phyloP scores from a whole-genome alignment of 805 yeast species.

The Candida pseudofarinosa region DNA sequence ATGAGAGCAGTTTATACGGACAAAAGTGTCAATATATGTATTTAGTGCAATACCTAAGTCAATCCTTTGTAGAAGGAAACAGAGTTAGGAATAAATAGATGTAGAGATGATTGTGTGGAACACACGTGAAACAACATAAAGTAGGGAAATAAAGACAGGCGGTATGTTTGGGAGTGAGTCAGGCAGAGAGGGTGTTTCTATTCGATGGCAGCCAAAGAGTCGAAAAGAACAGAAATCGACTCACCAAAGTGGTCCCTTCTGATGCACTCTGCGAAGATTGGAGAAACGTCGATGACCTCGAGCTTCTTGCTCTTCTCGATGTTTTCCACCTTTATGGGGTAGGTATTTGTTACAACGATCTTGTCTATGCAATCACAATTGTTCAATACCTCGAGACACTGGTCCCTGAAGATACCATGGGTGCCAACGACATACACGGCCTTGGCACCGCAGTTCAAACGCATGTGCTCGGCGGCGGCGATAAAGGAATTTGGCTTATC shows the following conservation, averaged over 20 bases:
- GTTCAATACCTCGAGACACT: constrained; percentile 75
- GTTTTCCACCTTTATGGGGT: constrained; percentile 72
- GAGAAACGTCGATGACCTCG: constrained; percentile 86
- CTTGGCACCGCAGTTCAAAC: constrained; percentile 94
- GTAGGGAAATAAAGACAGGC: background rate
- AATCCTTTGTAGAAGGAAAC: background rate
- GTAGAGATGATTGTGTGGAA: background rate
- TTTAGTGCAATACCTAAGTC: background rate
- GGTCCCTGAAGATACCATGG: constrained; percentile 90
- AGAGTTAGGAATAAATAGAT: background rate
- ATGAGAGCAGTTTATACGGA: background rate
- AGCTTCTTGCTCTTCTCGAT: constrained; percentile 61
- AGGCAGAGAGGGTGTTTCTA: constrained; percentile 8
- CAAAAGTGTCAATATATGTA: background rate
- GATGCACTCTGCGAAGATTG: constrained; percentile 95
- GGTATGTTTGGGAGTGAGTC: too few species aligned
- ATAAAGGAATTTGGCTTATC: constrained; percentile 92
- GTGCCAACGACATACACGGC: constrained; percentile 88
- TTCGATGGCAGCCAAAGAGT: constrained; percentile 65
- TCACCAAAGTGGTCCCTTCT: constrained; percentile 99
- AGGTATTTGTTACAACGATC: constrained; percentile 93
- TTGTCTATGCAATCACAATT: constrained; percentile 81
- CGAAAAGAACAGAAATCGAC: constrained; percentile 88
- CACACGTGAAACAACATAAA: background rate
- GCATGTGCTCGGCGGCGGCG: constrained; percentile 97